Evolutionary conservation across 331 rosid species (phyloP).

Genomic region (Malus hybrid): DNA sequence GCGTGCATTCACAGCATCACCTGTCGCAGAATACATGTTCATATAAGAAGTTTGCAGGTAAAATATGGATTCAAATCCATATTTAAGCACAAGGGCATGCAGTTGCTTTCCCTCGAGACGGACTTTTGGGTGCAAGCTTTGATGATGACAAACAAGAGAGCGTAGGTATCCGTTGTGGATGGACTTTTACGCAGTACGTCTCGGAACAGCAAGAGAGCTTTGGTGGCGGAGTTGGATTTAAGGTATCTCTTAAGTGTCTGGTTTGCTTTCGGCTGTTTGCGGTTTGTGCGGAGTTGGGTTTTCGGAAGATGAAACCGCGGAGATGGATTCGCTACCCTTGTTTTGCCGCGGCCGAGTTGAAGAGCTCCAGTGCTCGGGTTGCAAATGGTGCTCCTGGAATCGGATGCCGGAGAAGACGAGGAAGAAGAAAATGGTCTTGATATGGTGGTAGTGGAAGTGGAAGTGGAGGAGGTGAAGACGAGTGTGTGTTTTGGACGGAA

Average conservation of each 20-base stretch:
- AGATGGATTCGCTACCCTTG: background rate
- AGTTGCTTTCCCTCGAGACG: slow-evolving; percentile 30
- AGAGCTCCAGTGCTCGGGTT: slow-evolving; percentile 28
- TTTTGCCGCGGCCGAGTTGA: slow-evolving; percentile 13
- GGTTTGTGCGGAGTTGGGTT: slow-evolving; percentile 20
- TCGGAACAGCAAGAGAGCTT: slow-evolving; percentile 37
- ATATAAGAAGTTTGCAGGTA: slow-evolving; percentile 54
- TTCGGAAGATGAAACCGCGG: background rate
- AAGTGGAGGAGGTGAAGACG: background rate
- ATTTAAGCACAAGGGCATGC: slow-evolving; percentile 43
- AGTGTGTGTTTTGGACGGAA: background rate
- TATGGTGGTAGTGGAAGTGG: background rate
- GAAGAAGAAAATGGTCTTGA: slow-evolving; percentile 4
- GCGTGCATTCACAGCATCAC: slow-evolving; percentile 30
- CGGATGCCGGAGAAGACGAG: background rate
- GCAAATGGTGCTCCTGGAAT: slow-evolving; percentile 22
- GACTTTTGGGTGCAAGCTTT: slow-evolving; percentile 41
- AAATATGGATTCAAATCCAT: slow-evolving; percentile 34
- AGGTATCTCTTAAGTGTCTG: slow-evolving; percentile 36
- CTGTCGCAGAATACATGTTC: slow-evolving; percentile 24
- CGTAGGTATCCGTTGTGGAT: slow-evolving; percentile 41
- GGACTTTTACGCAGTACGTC: slow-evolving; percentile 30
- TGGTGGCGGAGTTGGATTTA: slow-evolving; percentile 26
- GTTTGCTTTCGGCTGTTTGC: slow-evolving; percentile 54
- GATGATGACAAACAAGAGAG: slow-evolving; percentile 46